Evolutionary conservation across 306 rosid species (phyloP).

Genomic region (Canavalia gladiata): DNA sequence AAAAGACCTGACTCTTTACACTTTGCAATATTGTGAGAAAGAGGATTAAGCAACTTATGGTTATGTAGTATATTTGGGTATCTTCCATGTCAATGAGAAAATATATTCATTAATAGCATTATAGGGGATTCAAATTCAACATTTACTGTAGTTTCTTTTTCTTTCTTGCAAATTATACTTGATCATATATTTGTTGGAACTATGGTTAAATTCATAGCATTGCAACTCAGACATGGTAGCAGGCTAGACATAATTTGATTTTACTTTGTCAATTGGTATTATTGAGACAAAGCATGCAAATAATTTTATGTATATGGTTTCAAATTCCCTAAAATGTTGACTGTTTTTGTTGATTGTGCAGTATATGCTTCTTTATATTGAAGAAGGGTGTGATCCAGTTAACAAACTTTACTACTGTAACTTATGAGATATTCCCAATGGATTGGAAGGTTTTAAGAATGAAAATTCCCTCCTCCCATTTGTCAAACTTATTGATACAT

Average conservation of each 20-base stretch:
- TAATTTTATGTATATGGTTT: neutral
- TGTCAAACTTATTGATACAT: slow-evolving; percentile 74
- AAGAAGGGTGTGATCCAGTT: slow-evolving; percentile 90
- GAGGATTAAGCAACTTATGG: neutral
- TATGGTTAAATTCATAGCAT: slow-evolving; percentile 13
- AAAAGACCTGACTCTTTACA: neutral
- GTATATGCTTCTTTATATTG: slow-evolving; percentile 69
- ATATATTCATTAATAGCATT: neutral
- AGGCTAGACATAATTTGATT: slow-evolving; percentile 22
- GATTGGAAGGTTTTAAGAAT: slow-evolving; percentile 71
- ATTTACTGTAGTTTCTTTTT: neutral
- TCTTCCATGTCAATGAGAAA: neutral
- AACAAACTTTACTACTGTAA: slow-evolving; percentile 90
- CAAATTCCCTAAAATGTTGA: slow-evolving; percentile 1
- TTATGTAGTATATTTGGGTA: neutral
- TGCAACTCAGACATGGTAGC: slow-evolving; percentile 25
- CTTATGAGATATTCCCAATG: slow-evolving; percentile 74
- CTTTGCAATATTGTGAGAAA: neutral
- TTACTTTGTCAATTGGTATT: slow-evolving; percentile 6
- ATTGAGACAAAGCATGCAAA: slow-evolving; percentile 22
- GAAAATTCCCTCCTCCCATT: slow-evolving; percentile 77
- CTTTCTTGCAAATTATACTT: neutral
- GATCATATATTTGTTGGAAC: neutral
- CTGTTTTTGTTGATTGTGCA: slow-evolving; percentile 54
- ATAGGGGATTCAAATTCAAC: neutral